phyloP scores from a whole-genome alignment of 2,329 filamentous ascomycete species.

The Phoma sp. region DNA sequence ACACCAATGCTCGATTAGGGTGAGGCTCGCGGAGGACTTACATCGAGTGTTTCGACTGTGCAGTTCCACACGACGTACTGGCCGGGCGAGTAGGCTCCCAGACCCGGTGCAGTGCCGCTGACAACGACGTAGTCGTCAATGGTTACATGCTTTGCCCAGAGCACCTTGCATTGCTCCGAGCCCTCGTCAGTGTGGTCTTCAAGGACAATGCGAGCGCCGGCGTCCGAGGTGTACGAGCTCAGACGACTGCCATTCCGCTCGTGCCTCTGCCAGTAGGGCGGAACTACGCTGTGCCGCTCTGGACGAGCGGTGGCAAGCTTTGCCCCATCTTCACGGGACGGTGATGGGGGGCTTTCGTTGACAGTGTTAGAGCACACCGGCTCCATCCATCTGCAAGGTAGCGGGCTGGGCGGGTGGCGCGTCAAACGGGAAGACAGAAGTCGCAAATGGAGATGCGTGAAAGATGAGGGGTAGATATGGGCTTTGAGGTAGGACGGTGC shows the following conservation, averaged over 20 bases:
- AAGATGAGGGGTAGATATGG: slow-evolving; percentile 28
- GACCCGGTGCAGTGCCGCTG: slow-evolving; percentile 61
- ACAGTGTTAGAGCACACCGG: slow-evolving; percentile 41
- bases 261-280: slow-evolving; percentile 57
- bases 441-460: slow-evolving; percentile 16
- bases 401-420: slow-evolving; percentile 32
- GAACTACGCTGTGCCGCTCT: slow-evolving; percentile 47
- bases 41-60: slow-evolving; percentile 82
- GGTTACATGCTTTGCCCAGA: slow-evolving; percentile 68
- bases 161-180: slow-evolving; percentile 61
- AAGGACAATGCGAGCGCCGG: slow-evolving; percentile 60
- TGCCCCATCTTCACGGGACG: slow-evolving; percentile 26
- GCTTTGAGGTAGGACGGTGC: slow-evolving; percentile 19
- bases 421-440: slow-evolving; percentile 22
- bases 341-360: slow-evolving; percentile 32
- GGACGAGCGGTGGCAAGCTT: slow-evolving; percentile 31
- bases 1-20: slow-evolving; percentile 16
- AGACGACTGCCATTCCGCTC: slow-evolving; percentile 47
- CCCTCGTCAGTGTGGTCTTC: slow-evolving; percentile 69
- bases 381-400: slow-evolving; percentile 50
- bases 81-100: slow-evolving; percentile 72
- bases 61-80: slow-evolving; percentile 85
- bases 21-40: slow-evolving; percentile 54
- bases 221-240: slow-evolving; percentile 45
- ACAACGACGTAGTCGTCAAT: slow-evolving; percentile 69